Evolutionary conservation across 2,329 filamentous ascomycete genomes (phyloP).

Genomic region (Talaromyces sp.): DNA sequence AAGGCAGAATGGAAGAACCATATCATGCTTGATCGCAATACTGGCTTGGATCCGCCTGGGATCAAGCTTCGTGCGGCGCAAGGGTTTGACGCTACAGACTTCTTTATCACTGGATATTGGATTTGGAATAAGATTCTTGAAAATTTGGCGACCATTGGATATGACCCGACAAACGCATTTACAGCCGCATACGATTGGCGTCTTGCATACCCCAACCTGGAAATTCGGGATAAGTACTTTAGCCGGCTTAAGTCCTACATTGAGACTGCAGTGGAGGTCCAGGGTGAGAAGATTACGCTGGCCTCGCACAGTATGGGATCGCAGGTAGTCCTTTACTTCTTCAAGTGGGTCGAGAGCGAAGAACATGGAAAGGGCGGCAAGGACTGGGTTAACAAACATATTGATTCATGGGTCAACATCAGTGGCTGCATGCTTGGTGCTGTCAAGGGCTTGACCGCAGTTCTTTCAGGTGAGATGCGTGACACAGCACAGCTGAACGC

Average conservation of each 20-base stretch:
- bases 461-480: constrained; percentile 96
- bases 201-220: constrained; percentile 84
- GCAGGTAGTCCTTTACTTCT: constrained; percentile 82
- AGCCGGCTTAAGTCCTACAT: constrained; percentile 87
- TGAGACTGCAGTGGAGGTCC: constrained; percentile 75
- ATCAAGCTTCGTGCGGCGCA: constrained; percentile 92
- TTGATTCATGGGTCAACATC: constrained; percentile 98
- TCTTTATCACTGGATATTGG: constrained; percentile 83
- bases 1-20: constrained; percentile 95
- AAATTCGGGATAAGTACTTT: constrained; percentile 91
- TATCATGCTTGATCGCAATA: constrained; percentile 92
- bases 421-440: constrained; percentile 97
- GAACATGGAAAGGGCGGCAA: constrained; percentile 79
- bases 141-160: constrained; percentile 92
- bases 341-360: constrained; percentile 78
- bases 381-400: constrained; percentile 84
- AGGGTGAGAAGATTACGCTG: constrained; percentile 78
- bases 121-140: constrained; percentile 99
- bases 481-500: constrained; percentile 96
- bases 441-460: constrained; percentile 83
- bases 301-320: constrained; percentile 97
- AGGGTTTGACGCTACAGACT: constrained; percentile 96
- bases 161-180: constrained; percentile 78
- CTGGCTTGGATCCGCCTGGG: constrained; percentile 84
- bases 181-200: constrained; percentile 86